Base-by-base conservation (phyloP, 257 asterid genomes). In the Forsythia viridissima region DNA sequence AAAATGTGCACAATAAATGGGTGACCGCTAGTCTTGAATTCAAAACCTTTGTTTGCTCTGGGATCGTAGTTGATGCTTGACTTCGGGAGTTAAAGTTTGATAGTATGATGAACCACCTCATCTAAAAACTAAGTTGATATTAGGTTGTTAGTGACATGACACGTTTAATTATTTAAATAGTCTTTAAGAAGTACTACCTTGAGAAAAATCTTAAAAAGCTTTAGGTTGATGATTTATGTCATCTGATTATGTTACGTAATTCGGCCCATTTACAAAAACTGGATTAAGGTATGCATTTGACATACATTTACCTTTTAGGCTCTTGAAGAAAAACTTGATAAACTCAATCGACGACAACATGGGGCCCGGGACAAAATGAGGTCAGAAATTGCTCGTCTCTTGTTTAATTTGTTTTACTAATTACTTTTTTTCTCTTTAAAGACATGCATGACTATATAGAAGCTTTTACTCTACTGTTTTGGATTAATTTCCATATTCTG, bases 361-460 rank as follows among this genome's bases (percentile, higher is more conserved):
- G 93, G 83, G 80, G 77, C 91, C 3, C 82, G 59, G 6, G 87
- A 87, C 18, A 90, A 90, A 76, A 48, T 89, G 90, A 89, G 94
- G 97, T 88, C 6, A 75, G 36, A 36, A 2, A 41, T 79, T 83
- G 2, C 21, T 76, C 11, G 40, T 11, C 12, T 24, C 9, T 21
- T 42, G 6, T 24, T 51, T 1, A 18, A 7, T 0, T 46, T 59
- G 4, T 16, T 61, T 42, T 0, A 18, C 34, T 4, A 6, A n/a
- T 42, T 71, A 20, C 5, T 5, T 59, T 42, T 18, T 4, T 42
- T 5, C 34, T 46, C 10, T 2, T 4, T 41, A 3, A 9, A 4
- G 34, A 61, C 37, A 21, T 61, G 36, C 5, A 61, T 61, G 36
- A 20, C 4, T 24, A n/a, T 61, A 20, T 8, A 6, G 0, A 24